phyloP scores from a whole-genome alignment of 495 filamentous ascomycete genomes.

The Hypoxylon cercidicola region DNA sequence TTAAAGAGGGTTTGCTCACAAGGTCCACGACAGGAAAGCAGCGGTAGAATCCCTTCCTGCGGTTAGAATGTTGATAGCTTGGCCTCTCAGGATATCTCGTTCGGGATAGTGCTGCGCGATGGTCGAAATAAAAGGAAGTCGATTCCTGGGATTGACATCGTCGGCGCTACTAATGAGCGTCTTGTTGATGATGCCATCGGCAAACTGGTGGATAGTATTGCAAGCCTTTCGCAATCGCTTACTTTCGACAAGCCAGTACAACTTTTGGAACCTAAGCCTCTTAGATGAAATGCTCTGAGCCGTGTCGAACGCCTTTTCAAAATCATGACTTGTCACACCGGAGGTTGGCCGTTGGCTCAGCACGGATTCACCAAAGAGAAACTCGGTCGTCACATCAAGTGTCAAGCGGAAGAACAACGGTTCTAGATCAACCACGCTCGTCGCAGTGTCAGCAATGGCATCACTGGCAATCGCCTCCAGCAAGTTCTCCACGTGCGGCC shows the following conservation, averaged over 20 bases:
- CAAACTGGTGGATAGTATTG: constrained; percentile 46
- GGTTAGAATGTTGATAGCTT: constrained; percentile 48
- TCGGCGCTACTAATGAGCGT: constrained; percentile 18
- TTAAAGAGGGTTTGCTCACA: constrained; percentile 34
- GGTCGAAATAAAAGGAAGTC: constrained; percentile 32
- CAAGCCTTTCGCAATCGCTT: constrained; percentile 47
- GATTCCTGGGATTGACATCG: constrained; percentile 6
- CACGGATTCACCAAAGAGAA: constrained; percentile 72
- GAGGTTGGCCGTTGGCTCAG: constrained; percentile 44
- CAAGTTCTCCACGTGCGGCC: constrained; percentile 66
- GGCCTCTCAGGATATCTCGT: constrained; percentile 37
- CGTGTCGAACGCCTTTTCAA: constrained; percentile 38
- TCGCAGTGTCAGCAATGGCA: constrained; percentile 23
- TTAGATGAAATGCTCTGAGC: constrained; percentile 47
- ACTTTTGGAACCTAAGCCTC: constrained; percentile 47
- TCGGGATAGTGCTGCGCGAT: constrained; percentile 32
- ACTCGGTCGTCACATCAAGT: constrained; percentile 76
- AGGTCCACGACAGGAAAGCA: constrained; percentile 52
- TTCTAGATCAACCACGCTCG: constrained; percentile 64
- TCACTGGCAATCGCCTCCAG: constrained; percentile 45
- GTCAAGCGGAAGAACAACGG: constrained; percentile 71
- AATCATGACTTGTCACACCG: constrained; percentile 25
- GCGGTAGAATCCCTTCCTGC: constrained; percentile 56
- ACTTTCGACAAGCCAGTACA: constrained; percentile 51
- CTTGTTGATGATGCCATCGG: constrained; percentile 46